phyloP scores from a whole-genome alignment of 306 rosid genomes.

The Astragalus glycyphyllos region DNA sequence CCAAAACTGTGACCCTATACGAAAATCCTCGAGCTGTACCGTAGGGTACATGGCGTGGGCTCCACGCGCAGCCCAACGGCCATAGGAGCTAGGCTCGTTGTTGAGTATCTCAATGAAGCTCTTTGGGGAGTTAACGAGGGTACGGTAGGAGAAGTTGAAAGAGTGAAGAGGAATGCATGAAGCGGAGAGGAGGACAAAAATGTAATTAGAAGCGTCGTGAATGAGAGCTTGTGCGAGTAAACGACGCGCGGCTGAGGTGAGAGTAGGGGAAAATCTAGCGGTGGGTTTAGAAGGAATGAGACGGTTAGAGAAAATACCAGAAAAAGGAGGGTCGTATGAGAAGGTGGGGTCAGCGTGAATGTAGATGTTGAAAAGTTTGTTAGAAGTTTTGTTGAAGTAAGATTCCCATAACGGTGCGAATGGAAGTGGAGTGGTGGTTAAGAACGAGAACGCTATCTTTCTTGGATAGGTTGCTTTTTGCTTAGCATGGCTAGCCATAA shows the following conservation, averaged over 20 bases:
- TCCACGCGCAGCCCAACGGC: conserved; percentile 80
- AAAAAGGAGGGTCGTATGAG: conserved; percentile 56
- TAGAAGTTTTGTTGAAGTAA: conserved; percentile 50
- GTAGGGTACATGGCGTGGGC: conserved; percentile 62
- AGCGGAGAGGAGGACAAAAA: conserved; percentile 66
- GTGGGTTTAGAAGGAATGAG: conserved; percentile 62
- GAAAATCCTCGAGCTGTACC: conserved; percentile 62
- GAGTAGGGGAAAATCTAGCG: conserved; percentile 50
- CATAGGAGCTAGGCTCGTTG: conserved; percentile 46
- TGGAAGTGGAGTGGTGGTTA: conserved; percentile 67
- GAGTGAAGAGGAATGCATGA: conserved; percentile 73
- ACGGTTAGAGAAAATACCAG: conserved; percentile 60
- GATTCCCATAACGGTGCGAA: conserved; percentile 74
- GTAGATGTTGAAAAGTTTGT: conserved; percentile 57
- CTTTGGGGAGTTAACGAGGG: conserved; percentile 39
- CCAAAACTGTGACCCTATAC: conserved; percentile 84
- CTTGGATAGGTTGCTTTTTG: conserved; percentile 42
- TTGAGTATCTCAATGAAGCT: conserved; percentile 78
- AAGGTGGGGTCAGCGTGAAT: conserved; percentile 69
- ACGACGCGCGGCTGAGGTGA: conserved; percentile 61
- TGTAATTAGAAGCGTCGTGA: conserved; percentile 55
- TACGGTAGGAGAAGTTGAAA: conserved; percentile 64
- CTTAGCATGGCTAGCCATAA: conserved; percentile 48
- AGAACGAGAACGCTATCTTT: conserved; percentile 73
- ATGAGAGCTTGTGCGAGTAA: conserved; percentile 69